A percentile compares a stretch with the other conserved stretches of the same genome.
Evolutionary conservation across 208 protist genomes (phyloP).

Genomic region (Crithidia acanthocephali): DNA sequence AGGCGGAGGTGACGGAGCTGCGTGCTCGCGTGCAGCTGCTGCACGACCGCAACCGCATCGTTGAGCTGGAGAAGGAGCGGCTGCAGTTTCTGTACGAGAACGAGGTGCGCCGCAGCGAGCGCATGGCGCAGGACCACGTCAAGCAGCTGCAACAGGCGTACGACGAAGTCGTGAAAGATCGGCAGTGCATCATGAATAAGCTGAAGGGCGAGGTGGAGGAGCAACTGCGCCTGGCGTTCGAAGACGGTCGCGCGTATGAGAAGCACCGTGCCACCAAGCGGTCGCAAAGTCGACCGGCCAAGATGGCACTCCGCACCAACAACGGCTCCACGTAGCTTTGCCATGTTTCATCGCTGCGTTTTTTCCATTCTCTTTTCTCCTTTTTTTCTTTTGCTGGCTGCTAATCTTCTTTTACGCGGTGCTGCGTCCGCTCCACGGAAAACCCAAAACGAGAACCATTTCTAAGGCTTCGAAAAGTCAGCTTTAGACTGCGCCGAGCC

Average conservation of each 20-base stretch:
- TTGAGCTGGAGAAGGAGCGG: conserved; percentile 53
- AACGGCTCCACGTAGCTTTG: conserved; percentile 6
- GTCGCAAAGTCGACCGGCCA: conserved; percentile 6
- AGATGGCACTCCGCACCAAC: conserved; percentile 14
- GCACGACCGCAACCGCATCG: conserved; percentile 52
- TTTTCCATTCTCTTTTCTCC: neutral
- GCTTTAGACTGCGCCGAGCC: too few relatives aligned
- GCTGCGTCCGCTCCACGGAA: too few relatives aligned
- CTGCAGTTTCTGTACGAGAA: conserved; percentile 51
- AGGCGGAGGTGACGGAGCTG: conserved; percentile 53
- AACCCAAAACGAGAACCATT: too few relatives aligned
- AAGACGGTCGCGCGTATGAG: conserved; percentile 71
- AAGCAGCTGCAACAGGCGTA: conserved; percentile 74
- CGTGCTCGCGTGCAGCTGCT: conserved; percentile 40
- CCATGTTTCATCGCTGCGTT: neutral
- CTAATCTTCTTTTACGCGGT: neutral
- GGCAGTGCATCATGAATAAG: conserved; percentile 62
- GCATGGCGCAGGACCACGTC: conserved; percentile 62
- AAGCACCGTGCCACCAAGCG: conserved; percentile 17
- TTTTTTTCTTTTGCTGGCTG: too few relatives aligned
- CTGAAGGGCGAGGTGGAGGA: conserved; percentile 76
- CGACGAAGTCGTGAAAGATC: conserved; percentile 74
- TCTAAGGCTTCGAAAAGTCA: too few relatives aligned
- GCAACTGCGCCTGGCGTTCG: conserved; percentile 72
- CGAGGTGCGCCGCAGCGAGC: conserved; percentile 71